These are phyloP conservation scores for Alternaria infectoria DNA, from an alignment of 2,329 filamentous ascomycete genomes.

Conservation along the genomic window DNA sequence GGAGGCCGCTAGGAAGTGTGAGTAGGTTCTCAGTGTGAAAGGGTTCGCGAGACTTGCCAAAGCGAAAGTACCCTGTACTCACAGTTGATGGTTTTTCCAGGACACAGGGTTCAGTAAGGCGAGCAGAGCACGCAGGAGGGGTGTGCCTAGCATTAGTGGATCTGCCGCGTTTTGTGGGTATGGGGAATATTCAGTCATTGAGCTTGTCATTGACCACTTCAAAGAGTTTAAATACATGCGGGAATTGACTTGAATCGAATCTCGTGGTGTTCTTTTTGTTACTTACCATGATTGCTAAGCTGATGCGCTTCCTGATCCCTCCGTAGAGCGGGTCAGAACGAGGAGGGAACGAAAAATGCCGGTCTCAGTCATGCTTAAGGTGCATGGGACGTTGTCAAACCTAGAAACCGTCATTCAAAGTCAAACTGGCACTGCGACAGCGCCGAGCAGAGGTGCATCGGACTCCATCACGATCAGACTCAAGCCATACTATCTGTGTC, in stretches of 20 bases:
- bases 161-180: background rate
- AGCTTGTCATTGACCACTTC: background rate
- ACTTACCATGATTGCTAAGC: background rate
- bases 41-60: background rate
- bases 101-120: background rate
- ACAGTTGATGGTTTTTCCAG: background rate
- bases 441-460: background rate
- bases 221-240: background rate
- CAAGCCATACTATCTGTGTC: constrained; percentile 2
- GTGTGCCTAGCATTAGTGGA: background rate
- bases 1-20: background rate
- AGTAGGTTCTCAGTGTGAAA: background rate
- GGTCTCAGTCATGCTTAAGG: background rate
- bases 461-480: background rate
- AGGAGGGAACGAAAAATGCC: background rate
- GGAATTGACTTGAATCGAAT: background rate
- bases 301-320: background rate
- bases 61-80: background rate
- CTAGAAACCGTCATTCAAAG: background rate
- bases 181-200: background rate
- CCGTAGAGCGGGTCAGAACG: background rate
- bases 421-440: background rate
- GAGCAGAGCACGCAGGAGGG: background rate
- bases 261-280: background rate
- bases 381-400: background rate